Base-by-base conservation (phyloP, 2,329 filamentous ascomycete genomes). In the Waltergamsia citrina region DNA sequence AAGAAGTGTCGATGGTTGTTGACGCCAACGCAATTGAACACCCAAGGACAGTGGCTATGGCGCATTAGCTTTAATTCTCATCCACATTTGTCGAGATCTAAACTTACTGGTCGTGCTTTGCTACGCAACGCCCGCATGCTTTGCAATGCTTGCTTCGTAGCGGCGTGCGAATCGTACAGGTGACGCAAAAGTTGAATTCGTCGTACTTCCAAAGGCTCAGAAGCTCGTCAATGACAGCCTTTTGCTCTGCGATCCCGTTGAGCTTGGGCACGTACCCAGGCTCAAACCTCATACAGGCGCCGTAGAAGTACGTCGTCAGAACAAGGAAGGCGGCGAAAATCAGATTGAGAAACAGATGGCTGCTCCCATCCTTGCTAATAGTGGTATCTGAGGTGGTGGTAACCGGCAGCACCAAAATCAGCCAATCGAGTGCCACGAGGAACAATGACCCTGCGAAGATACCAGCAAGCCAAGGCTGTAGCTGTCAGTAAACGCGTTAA, bases 1-100 rank as follows among this genome's bases (percentile, higher is more conserved):
- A 95, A 83, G 57, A 98, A 98, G 47, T 95, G 88, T 11, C 92
- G 80, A 51, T 96, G 84, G 55, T 96, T 98, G 63, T 96, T 96
- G 42, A 92, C 75, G 28, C 85, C 92, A 27, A 98, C 76, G 49
- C 92, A 98, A 58, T 95, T 96, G 60, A 94, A 84, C 17, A 96
- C 85, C 92, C 92, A 98, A 0, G 92, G 92, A 51, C 92, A 98
- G 53, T 98, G 92, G 51, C 86, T 93, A 36, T 4, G 23, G n/a
- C 11, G 19, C 19, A 25, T 34, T 32, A 32, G 34, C 15, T 22
- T n/a, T 14, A 20, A 17, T 19, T 7, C 19, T 18, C n/a, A n/a
- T n/a, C n/a, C n/a, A n/a, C n/a, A n/a, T n/a, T n/a, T n/a, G n/a
- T n/a, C n/a, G n/a, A 29, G 9, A 3, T 6, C 9, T 22, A 20